Percentiles rank a stretch among this genome's conserved stretches.
These are phyloP conservation scores for Boletus insuetus DNA, from an alignment of 768 basidiomycete species.

Conservation along the genomic window DNA sequence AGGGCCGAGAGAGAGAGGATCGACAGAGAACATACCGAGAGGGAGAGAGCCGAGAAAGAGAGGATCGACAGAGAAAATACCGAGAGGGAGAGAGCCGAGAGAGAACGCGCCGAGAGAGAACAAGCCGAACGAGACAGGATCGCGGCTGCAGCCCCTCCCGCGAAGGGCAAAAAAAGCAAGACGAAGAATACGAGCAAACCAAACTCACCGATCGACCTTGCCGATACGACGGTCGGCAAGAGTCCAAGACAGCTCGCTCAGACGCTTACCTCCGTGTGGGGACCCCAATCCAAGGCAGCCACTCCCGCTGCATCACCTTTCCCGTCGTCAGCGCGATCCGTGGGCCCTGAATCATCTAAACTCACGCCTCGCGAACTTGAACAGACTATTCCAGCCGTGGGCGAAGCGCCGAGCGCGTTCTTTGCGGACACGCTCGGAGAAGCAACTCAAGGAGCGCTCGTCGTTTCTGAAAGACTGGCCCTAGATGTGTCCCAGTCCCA, in stretches of 20 bases:
- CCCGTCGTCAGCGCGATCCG: constrained; percentile 21
- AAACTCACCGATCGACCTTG: constrained; percentile 31
- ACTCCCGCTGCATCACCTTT: constrained; percentile 31
- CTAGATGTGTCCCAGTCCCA: constrained; percentile 13
- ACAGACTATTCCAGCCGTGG: constrained; percentile 8
- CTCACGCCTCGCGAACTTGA: constrained; percentile 4
- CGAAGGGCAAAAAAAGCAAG: constrained; percentile 19
- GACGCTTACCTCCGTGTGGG: constrained; percentile 50
- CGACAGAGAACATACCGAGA: constrained; percentile 6
- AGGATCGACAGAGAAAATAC: background rate
- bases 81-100: constrained; percentile 1
- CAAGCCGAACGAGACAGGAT: constrained; percentile 11
- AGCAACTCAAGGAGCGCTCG: background rate
- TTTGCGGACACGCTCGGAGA: background rate
- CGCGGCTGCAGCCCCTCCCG: background rate
- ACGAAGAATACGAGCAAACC: constrained; percentile 23
- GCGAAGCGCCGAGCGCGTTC: constrained; percentile 9
- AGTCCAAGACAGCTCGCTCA: constrained; percentile 40
- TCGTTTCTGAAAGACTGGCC: constrained; percentile 1
- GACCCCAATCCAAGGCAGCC: constrained; percentile 30
- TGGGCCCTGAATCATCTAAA: constrained; percentile 13
- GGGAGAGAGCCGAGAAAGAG: background rate
- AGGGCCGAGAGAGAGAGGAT: background rate
- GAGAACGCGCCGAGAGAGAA: constrained; percentile 10
- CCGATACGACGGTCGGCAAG: constrained; percentile 38